Base-by-base conservation (phyloP, 352 stramenopile species). In the Phytopythium mirpurense region DNA sequence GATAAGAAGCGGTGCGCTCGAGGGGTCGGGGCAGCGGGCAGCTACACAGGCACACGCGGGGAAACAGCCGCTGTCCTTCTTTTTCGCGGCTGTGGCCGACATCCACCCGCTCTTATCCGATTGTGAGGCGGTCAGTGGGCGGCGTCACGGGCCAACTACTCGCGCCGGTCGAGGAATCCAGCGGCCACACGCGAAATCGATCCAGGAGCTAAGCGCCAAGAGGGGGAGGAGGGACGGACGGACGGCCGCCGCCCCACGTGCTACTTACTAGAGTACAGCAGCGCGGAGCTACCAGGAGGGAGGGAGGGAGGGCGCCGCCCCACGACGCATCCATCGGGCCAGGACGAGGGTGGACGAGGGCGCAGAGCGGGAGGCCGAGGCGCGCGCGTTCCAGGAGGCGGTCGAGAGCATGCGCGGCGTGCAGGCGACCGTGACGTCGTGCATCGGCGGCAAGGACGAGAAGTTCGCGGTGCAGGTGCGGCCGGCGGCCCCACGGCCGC, bases 371-470 rank as follows among this genome's bases (percentile, higher is more conserved):
- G 18, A 8, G 43, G 12, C 15, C 7, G 16, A 50, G 27, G 23
- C 3, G 11, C 10, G 6, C 16, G 29, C 19, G 46, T 31, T 52
- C 46, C 10, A 1, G 5, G 41, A 31, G 41, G 23, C 41, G 41
- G 41, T 12, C 41, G 23, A 47, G 41, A 52, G 46, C 46, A 90
- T 92, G 82, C 69, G 78, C 29, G 73, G 75, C 63, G 52, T 92
- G n/a, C 59, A 62, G 48, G 82, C 82, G 19, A 74, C 67, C 15
- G 75, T 92, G 18, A 92, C 82, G 46, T 88, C 79, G 15, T 92
- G 82, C 53, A 85, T 92, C 57, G 82, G 82, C 53, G 82, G 82
- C 59, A 88, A 87, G 54, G 70, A 89, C 43, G 82, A 89, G 38
- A 84, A 73, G 48, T 92, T 88, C 56, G 82, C 82, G 9, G 72